These are phyloP conservation scores for Fraxinus velutina DNA, from an alignment of 305 asterid species.

Conservation along the genomic window DNA sequence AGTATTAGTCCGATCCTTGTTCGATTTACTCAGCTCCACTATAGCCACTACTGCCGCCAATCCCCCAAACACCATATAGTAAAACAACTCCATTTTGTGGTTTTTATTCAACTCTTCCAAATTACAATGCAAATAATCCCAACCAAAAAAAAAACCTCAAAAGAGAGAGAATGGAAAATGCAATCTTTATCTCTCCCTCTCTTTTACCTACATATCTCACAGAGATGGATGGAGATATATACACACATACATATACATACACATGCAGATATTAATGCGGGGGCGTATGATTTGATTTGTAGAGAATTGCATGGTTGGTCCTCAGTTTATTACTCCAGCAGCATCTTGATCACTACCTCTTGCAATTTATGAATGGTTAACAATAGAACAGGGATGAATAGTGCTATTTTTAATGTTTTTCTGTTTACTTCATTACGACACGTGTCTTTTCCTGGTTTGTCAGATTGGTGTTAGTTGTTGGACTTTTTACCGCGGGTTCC, in stretches of 20 bases:
- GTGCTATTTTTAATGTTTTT: neutral
- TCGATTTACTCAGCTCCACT: slow-evolving; percentile 76
- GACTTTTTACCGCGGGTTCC: slow-evolving; percentile 20
- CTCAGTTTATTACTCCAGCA: neutral
- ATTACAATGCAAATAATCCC: neutral
- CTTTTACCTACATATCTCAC: neutral
- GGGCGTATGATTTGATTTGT: neutral
- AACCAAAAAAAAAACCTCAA: neutral
- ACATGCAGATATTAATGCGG: neutral
- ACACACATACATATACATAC: neutral
- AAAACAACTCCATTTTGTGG: slow-evolving; percentile 70
- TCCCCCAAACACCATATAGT: slow-evolving; percentile 76
- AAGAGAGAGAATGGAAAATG: slow-evolving; percentile 11
- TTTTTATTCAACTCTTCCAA: neutral
- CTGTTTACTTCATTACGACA: slow-evolving; percentile 5
- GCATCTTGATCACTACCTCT: neutral
- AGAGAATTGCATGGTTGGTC: neutral
- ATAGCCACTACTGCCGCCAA: slow-evolving; percentile 67
- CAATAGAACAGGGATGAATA: neutral
- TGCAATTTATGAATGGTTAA: neutral
- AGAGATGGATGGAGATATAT: neutral
- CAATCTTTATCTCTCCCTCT: neutral
- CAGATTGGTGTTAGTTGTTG: slow-evolving; percentile 34
- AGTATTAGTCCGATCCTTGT: slow-evolving; percentile 83
- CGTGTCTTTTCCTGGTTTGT: slow-evolving; percentile 29